Conservation (phyloP, 257 asterid species). For the Linderniella brevidens region DNA sequence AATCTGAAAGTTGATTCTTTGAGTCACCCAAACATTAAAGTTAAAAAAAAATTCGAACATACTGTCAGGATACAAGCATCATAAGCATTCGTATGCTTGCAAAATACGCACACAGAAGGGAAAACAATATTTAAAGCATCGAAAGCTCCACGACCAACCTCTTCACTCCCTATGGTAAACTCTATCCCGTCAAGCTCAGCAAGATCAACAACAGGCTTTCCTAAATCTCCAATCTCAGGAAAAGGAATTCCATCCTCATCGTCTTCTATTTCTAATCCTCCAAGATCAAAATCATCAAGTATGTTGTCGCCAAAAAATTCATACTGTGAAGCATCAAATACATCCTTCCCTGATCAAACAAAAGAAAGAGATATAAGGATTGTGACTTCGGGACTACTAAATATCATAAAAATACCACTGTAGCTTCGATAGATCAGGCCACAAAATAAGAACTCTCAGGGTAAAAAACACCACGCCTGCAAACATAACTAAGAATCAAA, state of each 20-base stretch:
- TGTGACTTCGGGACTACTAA: conserved; percentile 4
- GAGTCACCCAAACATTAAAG: too few relatives aligned
- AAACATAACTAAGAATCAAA: background rate
- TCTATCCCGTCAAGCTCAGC: conserved; percentile 14
- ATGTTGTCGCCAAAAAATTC: conserved; percentile 70
- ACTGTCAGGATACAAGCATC: background rate
- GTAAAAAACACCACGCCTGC: too few relatives aligned
- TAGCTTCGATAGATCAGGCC: too few relatives aligned
- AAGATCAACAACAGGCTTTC: too few relatives aligned
- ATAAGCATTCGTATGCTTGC: background rate
- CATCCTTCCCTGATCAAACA: conserved; percentile 25
- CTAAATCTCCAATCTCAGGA: conserved; percentile 27
- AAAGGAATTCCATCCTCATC: conserved; percentile 50
- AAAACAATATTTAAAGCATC: background rate
- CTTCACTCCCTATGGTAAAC: conserved; percentile 49
- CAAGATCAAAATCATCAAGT: conserved; percentile 82
- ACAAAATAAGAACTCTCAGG: too few relatives aligned
- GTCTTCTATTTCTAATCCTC: conserved; percentile 88
- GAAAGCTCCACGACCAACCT: conserved; percentile 31
- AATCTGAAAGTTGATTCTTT: too few relatives aligned
- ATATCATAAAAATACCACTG: background rate
- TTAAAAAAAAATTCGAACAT: too few relatives aligned
- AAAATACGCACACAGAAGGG: background rate
- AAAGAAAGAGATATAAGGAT: conserved; percentile 7
- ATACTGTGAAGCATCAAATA: conserved; percentile 90